These are phyloP conservation scores for Sparassis latifolia DNA, from an alignment of 1,284 basidiomycete genomes.

Conservation along the genomic window DNA sequence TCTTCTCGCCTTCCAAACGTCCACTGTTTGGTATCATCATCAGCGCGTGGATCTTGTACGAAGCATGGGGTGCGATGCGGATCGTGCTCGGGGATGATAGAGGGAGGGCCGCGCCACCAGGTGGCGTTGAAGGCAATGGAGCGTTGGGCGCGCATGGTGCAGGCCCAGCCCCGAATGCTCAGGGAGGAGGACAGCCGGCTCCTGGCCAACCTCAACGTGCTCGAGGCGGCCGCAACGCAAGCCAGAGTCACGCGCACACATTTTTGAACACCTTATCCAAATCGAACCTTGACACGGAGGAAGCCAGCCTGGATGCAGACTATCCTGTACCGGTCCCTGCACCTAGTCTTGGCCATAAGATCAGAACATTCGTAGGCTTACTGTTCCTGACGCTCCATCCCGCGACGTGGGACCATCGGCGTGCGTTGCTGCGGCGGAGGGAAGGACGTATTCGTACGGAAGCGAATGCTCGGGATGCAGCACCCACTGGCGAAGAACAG, in stretches of 20 bases:
- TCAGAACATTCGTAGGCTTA: constrained; percentile 48
- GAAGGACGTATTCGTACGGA: constrained; percentile 68
- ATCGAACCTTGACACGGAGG: constrained; percentile 51
- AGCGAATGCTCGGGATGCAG: constrained; percentile 41
- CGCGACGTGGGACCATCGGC: constrained; percentile 68
- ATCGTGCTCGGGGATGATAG: constrained; percentile 41
- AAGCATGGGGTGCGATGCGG: constrained; percentile 69
- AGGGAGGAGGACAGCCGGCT: constrained; percentile 2
- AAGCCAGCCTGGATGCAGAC: constrained; percentile 37
- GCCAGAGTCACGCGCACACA: constrained; percentile 22
- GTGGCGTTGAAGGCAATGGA: constrained; percentile 2
- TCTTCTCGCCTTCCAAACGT: constrained; percentile 71
- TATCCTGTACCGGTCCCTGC: constrained; percentile 13
- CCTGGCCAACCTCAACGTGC: background rate
- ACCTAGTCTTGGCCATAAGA: constrained; percentile 45
- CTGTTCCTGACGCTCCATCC: constrained; percentile 63
- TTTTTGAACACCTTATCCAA: constrained; percentile 50
- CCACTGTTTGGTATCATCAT: constrained; percentile 65
- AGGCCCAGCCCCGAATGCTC: constrained; percentile 1
- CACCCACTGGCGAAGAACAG: constrained; percentile 27
- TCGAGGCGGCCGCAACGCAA: constrained; percentile 9
- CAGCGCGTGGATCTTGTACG: constrained; percentile 66
- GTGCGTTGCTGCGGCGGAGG: constrained; percentile 49
- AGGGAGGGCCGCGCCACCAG: constrained; percentile 20
- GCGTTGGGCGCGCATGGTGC: constrained; percentile 10